Conservation (phyloP, 345 rosid genomes). For the Pelargonium nanum region DNA sequence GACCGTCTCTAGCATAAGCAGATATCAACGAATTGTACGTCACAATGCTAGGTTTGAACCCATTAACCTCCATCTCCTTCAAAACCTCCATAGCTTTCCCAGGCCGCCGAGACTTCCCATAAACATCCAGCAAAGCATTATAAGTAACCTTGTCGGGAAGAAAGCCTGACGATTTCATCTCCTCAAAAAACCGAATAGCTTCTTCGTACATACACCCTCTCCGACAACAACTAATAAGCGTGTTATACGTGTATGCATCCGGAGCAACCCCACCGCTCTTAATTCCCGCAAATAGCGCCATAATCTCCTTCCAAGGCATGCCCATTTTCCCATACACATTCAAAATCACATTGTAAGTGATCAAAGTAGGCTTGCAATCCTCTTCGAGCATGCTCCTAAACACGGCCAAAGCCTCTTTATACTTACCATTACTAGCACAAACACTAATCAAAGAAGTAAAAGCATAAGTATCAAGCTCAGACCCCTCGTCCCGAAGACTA, state of each 20-base stretch:
- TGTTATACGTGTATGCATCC: slow-evolving; percentile 75
- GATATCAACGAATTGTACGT: slow-evolving; percentile 82
- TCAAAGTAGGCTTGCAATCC: slow-evolving; percentile 71
- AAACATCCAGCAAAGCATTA: slow-evolving; percentile 73
- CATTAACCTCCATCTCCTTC: slow-evolving; percentile 66
- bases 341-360: slow-evolving; percentile 74
- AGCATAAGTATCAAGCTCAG: slow-evolving; percentile 60
- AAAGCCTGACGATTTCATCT: slow-evolving; percentile 70
- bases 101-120: slow-evolving; percentile 81
- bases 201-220: slow-evolving; percentile 77
- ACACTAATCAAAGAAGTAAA: slow-evolving; percentile 73
- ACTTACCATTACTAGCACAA: slow-evolving; percentile 61
- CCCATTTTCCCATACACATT: slow-evolving; percentile 94
- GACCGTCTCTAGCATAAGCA: slow-evolving; percentile 74
- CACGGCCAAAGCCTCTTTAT: slow-evolving; percentile 64
- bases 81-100: slow-evolving; percentile 75
- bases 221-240: slow-evolving; percentile 74
- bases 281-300: slow-evolving; percentile 51
- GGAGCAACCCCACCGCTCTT: slow-evolving; percentile 48
- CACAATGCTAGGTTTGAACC: slow-evolving; percentile 57
- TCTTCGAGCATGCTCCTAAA: slow-evolving; percentile 80
- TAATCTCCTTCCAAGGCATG: slow-evolving; percentile 82
- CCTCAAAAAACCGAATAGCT: slow-evolving; percentile 58
- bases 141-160: slow-evolving; percentile 72
- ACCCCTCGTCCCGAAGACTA: slow-evolving; percentile 42